Base-by-base conservation (phyloP, 2,329 filamentous ascomycete species). In the Penicillium sp. region DNA sequence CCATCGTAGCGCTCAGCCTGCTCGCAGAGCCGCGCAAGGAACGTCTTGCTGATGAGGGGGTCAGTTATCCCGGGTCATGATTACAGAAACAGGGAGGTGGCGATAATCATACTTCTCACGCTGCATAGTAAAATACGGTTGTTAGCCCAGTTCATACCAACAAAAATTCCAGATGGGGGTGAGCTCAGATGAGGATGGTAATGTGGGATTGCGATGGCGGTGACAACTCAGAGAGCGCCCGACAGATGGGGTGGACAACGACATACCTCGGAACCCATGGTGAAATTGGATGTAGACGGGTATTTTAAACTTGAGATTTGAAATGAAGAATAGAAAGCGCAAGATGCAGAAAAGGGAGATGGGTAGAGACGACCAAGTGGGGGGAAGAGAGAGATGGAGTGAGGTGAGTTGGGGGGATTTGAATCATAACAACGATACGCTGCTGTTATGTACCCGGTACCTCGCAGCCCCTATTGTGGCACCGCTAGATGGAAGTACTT, bases 1-100 rank as follows among this genome's bases (percentile, higher is more conserved):
- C 84, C 94, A 93, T 99, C 93, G 82, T 99, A 99, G 76, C 93
- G 93, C 86, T 97, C 94, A 77, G 94, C 94, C 87, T 99, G 94
- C 90, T 97, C 94, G 85, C 94, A 97, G 77, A 99, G 91, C 83
- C 94, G 88, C 79, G 94, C 94, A 79, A 97, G 91, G 86, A 97
- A 97, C 76, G 94, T 97, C 88, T 97, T 97, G 89, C 91, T 96
- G 77, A 75, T 62, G 57, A 60, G 61, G 61, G 43, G 53, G 71
- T 80, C 66, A 80, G 72, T 70, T 45, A 52, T 65, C 58, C 23
- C 47, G 56, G 43, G 62, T 50, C 19, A 44, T 18, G 40, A 49
- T 47, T 48, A 44, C 44, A 45, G 42, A 48, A 40, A 48, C 16
- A 42, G 48, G 55, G 48, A 54, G 54, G 53, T 46, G 50, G 58